Conservation (phyloP, 2,329 filamentous ascomycete species). For the Achaetomium macrosporum region DNA sequence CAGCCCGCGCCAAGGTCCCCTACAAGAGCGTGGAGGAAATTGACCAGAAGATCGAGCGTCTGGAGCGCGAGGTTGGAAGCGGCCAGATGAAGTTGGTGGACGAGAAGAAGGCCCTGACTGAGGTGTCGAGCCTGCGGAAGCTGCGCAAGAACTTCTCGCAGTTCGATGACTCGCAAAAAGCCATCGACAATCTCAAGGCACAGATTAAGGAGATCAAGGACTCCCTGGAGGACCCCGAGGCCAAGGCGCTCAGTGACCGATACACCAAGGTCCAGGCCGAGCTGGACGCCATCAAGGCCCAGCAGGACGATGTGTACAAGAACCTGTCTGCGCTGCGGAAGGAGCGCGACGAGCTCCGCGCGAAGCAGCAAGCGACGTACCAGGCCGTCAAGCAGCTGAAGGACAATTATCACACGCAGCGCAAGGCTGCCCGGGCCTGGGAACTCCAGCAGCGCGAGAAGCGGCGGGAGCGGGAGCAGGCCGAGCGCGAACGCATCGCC, state of each 20-base stretch:
- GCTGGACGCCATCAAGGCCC: conserved; percentile 81
- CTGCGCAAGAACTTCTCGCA: conserved; percentile 84
- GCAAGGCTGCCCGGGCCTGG: conserved; percentile 75
- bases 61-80: conserved; percentile 80
- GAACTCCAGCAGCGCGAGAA: conserved; percentile 78
- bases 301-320: conserved; percentile 89
- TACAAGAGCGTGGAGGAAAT: conserved; percentile 89
- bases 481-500: conserved; percentile 69
- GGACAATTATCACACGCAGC: conserved; percentile 77
- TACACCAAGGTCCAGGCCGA: conserved; percentile 83
- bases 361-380: conserved; percentile 83
- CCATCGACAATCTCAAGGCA: conserved; percentile 78
- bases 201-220: conserved; percentile 89
- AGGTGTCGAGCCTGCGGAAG: conserved; percentile 79
- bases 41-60: conserved; percentile 70
- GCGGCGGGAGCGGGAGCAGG: conserved; percentile 69
- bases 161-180: conserved; percentile 80
- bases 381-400: conserved; percentile 76
- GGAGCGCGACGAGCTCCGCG: conserved; percentile 76
- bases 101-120: conserved; percentile 86
- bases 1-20: conserved; percentile 68
- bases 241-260: conserved; percentile 78
- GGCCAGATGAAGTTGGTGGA: conserved; percentile 94
- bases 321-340: conserved; percentile 77
- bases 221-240: conserved; percentile 82